phyloP scores from a whole-genome alignment of 768 basidiomycete species.

The Leccinum olivaceopallidum region DNA sequence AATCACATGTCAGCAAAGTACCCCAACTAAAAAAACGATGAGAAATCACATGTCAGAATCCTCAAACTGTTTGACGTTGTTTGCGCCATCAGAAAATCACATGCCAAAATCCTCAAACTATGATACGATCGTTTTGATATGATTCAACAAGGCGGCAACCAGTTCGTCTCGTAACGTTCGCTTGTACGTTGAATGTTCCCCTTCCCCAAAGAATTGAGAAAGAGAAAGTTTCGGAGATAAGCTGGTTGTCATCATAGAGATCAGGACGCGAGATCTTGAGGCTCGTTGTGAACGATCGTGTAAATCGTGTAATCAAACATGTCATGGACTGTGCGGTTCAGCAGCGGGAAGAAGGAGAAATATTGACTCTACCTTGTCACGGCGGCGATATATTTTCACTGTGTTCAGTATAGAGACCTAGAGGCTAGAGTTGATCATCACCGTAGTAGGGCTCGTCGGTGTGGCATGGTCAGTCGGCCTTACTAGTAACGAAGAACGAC shows the following conservation, averaged over 20 bases:
- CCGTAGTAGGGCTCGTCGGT: background rate
- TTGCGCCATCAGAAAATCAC: background rate
- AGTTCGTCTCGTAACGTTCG: background rate
- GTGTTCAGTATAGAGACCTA: background rate
- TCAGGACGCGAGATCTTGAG: background rate
- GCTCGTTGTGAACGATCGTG: background rate
- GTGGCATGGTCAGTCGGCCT: background rate
- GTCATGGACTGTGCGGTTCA: background rate
- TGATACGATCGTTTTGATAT: background rate
- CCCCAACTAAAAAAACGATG: background rate
- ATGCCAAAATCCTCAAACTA: background rate
- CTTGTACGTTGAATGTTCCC: background rate
- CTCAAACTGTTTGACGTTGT: background rate
- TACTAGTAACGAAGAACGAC: background rate
- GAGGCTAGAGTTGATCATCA: background rate
- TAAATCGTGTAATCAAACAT: background rate
- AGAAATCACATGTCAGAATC: background rate
- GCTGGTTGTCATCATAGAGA: background rate
- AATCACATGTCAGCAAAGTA: background rate
- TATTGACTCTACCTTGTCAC: background rate
- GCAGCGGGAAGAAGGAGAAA: background rate
- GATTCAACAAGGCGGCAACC: background rate
- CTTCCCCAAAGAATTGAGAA: background rate
- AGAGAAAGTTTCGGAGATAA: background rate
- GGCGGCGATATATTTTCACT: background rate